phyloP scores from a whole-genome alignment of 1,284 basidiomycete genomes.

The Afroboletus lepidellus region DNA sequence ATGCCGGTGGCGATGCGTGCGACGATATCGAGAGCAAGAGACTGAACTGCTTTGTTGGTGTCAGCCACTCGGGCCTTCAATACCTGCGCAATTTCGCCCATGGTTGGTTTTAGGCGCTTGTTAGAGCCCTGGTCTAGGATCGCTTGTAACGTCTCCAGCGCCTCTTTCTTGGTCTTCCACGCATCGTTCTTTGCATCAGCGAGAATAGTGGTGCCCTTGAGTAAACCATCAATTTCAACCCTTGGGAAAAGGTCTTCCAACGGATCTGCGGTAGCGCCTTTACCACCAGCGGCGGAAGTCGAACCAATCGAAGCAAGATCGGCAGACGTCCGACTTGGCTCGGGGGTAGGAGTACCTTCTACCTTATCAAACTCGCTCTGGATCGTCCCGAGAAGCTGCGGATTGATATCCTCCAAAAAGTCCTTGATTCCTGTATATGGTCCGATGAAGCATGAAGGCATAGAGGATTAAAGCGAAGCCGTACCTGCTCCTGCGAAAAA shows the following conservation, averaged over 20 bases:
- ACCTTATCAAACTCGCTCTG: constrained; percentile 92
- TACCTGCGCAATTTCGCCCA: constrained; percentile 90
- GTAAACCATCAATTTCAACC: constrained; percentile 86
- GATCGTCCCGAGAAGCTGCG: constrained; percentile 91
- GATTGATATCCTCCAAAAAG: constrained; percentile 92
- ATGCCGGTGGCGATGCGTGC: constrained; percentile 89
- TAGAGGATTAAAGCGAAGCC: constrained; percentile 29
- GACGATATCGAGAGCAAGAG: constrained; percentile 87
- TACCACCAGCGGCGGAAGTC: constrained; percentile 40
- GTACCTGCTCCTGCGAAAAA: constrained; percentile 87
- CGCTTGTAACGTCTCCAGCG: constrained; percentile 81
- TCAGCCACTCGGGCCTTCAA: constrained; percentile 89
- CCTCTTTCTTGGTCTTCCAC: constrained; percentile 98
- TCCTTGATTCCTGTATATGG: constrained; percentile 76
- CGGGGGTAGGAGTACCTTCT: constrained; percentile 76
- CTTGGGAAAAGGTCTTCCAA: constrained; percentile 94
- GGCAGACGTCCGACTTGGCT: constrained; percentile 73
- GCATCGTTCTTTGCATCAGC: constrained; percentile 86
- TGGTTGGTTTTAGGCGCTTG: constrained; percentile 86
- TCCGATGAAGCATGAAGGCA: background rate
- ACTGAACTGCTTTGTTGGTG: constrained; percentile 93
- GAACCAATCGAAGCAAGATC: constrained; percentile 63
- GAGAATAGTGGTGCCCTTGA: constrained; percentile 84
- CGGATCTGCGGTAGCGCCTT: constrained; percentile 59
- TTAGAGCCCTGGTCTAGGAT: constrained; percentile 89